These are phyloP conservation scores for Neurospora sp. DNA, from an alignment of 495 filamentous ascomycete species.

Conservation along the genomic window DNA sequence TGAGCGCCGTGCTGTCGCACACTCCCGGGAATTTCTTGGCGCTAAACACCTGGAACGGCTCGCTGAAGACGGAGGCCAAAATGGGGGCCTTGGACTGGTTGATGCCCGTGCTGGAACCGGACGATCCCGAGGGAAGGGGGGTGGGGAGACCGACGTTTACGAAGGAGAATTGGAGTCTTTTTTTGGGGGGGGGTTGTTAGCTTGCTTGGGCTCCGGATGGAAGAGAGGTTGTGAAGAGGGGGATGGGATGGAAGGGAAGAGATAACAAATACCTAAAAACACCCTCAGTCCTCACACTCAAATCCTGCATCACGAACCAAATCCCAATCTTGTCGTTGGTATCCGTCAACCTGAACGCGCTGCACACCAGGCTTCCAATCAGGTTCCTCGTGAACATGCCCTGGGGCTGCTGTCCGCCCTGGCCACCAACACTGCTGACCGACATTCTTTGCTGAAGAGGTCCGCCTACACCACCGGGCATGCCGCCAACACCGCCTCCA, in stretches of 20 bases:
- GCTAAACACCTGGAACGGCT: conserved; percentile 86
- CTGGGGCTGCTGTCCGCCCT: conserved; percentile 33
- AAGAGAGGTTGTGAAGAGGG: not conserved
- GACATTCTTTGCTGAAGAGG: conserved; percentile 21
- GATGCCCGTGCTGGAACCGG: conserved; percentile 29
- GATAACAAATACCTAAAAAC: conserved; percentile 57
- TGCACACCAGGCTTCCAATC: conserved; percentile 85
- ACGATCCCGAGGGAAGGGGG: conserved; percentile 5
- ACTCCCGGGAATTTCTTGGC: conserved; percentile 98
- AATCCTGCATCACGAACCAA: conserved; percentile 95
- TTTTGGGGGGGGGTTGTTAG: not conserved
- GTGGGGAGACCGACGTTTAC: conserved; percentile 60
- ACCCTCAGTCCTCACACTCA: conserved; percentile 90
- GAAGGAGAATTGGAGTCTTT: conserved; percentile 50
- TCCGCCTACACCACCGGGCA: not conserved
- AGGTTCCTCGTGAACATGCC: conserved; percentile 97
- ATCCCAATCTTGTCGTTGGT: conserved; percentile 77
- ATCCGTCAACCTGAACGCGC: conserved; percentile 79
- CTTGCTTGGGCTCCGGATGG: not conserved
- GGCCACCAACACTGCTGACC: conserved; percentile 17
- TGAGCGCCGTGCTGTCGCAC: conserved; percentile 85
- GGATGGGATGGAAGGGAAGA: not conserved
- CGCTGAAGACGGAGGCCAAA: conserved; percentile 78
- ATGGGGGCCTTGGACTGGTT: conserved; percentile 61
- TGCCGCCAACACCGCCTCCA: conserved; percentile 1